Evolutionary conservation across 495 filamentous ascomycete genomes (phyloP).

Genomic region (Ascodesmis nigricans): DNA sequence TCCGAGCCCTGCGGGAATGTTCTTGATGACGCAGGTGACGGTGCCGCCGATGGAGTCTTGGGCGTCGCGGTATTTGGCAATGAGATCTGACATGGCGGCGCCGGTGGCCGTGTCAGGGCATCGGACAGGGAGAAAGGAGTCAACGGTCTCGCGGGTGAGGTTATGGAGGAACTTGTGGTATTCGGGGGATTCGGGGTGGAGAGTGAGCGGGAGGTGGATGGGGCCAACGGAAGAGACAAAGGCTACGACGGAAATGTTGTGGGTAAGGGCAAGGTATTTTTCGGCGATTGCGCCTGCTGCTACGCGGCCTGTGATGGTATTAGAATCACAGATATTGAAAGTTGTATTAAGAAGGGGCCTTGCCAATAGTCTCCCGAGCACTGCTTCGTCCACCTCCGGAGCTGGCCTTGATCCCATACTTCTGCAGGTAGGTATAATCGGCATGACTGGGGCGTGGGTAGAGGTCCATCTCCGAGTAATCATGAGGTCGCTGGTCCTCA

Average conservation of each 20-base stretch:
- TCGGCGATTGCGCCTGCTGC: slow-evolving; percentile 91
- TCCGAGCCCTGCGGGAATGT: slow-evolving; percentile 67
- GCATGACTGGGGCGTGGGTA: slow-evolving; percentile 87
- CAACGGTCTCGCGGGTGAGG: slow-evolving; percentile 59
- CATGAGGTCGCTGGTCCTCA: slow-evolving; percentile 81
- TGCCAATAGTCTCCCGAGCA: slow-evolving; percentile 81
- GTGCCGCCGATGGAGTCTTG: slow-evolving; percentile 88
- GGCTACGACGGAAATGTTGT: slow-evolving; percentile 76
- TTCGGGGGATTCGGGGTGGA: slow-evolving; percentile 64
- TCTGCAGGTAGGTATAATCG: slow-evolving; percentile 91
- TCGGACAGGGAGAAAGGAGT: slow-evolving; percentile 61
- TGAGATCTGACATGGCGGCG: slow-evolving; percentile 52
- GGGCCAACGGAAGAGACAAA: slow-evolving; percentile 73
- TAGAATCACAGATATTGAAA: no score
- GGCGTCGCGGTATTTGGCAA: slow-evolving; percentile 58
- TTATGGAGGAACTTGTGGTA: slow-evolving; percentile 56
- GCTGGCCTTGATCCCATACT: slow-evolving; percentile 88
- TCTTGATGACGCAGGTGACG: slow-evolving; percentile 87
- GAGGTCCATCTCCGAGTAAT: slow-evolving; percentile 86
- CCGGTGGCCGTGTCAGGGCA: slow-evolving; percentile 50
- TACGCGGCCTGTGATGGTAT: slow-evolving; percentile 37
- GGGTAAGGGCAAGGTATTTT: slow-evolving; percentile 62
- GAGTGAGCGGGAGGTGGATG: slow-evolving; percentile 53
- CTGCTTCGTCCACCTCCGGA: slow-evolving; percentile 81
- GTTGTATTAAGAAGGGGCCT: slow-evolving; percentile 8